Percentiles rank a stretch among this genome's conserved stretches.
These are phyloP conservation scores for Hirsutella thompsonii DNA, from an alignment of 2,329 filamentous ascomycete species.

Conservation along the genomic window DNA sequence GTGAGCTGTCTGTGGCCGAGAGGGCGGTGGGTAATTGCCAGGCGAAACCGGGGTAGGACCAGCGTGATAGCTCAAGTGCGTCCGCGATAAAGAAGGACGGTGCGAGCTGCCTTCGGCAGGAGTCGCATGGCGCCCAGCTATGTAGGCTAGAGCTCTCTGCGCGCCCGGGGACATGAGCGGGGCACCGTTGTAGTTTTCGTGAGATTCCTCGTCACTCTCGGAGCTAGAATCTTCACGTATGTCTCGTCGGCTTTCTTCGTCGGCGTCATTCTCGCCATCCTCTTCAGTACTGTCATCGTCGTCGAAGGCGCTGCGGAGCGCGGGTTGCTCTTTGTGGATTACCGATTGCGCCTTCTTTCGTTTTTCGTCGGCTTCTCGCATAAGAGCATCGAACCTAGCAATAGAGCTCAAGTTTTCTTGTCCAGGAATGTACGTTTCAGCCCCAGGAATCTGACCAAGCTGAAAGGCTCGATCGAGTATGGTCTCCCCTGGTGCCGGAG, in stretches of 20 bases:
- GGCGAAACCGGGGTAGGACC: constrained; percentile 8
- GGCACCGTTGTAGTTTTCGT: constrained; percentile 10
- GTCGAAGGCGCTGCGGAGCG: constrained; percentile 37
- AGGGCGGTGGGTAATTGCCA: constrained; percentile 10
- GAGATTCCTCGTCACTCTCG: constrained; percentile 24
- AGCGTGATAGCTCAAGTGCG: constrained; percentile 19
- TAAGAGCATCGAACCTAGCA: constrained; percentile 52
- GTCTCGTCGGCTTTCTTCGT: constrained; percentile 21
- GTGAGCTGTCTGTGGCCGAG: constrained; percentile 41
- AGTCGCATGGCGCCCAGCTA: constrained; percentile 28
- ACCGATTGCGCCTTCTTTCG: constrained; percentile 25
- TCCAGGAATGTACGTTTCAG: constrained; percentile 37
- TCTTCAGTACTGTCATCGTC: constrained; percentile 33
- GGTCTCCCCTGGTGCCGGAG: constrained; percentile 44
- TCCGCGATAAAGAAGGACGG: constrained; percentile 17
- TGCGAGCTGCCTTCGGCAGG: constrained; percentile 16
- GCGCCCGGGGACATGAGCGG: constrained; percentile 30
- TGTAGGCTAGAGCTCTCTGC: constrained; percentile 37
- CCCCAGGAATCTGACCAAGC: constrained; percentile 48
- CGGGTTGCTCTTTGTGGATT: constrained; percentile 17
- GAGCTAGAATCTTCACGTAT: constrained; percentile 28
- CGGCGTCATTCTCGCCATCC: constrained; percentile 22
- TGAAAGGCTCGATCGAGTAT: constrained; percentile 57
- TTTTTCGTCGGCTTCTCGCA: constrained; percentile 46
- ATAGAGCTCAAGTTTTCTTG: constrained; percentile 53